These are phyloP conservation scores for Aspergillus alliaceus DNA, from an alignment of 2,329 filamentous ascomycete genomes.

Conservation along the genomic window DNA sequence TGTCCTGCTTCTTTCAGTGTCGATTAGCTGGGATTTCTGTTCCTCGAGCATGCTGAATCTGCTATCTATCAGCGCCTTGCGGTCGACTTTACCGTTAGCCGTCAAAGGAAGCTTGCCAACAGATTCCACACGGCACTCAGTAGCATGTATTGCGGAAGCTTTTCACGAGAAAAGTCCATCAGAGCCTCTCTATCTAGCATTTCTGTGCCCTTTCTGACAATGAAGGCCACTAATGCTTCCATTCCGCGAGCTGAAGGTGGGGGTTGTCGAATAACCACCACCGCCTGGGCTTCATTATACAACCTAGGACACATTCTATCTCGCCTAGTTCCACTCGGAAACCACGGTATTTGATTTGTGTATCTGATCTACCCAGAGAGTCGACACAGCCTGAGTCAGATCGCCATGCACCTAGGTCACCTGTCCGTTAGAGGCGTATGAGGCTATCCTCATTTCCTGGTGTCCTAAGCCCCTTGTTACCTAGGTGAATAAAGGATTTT, in stretches of 20 bases:
- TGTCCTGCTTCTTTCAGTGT: neutral
- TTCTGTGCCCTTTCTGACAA: neutral
- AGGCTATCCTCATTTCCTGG: neutral
- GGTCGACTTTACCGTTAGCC: slow-evolving; percentile 66
- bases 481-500: slow-evolving; percentile 62
- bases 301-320: slow-evolving; percentile 71
- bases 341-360: slow-evolving; percentile 85
- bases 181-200: slow-evolving; percentile 47
- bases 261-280: neutral
- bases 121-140: slow-evolving; percentile 62
- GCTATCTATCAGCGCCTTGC: slow-evolving; percentile 14
- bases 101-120: slow-evolving; percentile 67
- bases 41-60: neutral
- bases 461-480: neutral
- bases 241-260: neutral
- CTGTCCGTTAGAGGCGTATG: slow-evolving; percentile 65
- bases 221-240: slow-evolving; percentile 1
- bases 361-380: slow-evolving; percentile 71
- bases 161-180: slow-evolving; percentile 64
- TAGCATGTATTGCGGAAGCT: slow-evolving; percentile 69
- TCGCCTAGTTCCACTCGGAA: slow-evolving; percentile 87
- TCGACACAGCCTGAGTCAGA: slow-evolving; percentile 78
- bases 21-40: neutral
- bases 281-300: neutral
- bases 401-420: slow-evolving; percentile 61